phyloP scores from a whole-genome alignment of 805 yeast species.

The Kluyveromyces siamensis region DNA sequence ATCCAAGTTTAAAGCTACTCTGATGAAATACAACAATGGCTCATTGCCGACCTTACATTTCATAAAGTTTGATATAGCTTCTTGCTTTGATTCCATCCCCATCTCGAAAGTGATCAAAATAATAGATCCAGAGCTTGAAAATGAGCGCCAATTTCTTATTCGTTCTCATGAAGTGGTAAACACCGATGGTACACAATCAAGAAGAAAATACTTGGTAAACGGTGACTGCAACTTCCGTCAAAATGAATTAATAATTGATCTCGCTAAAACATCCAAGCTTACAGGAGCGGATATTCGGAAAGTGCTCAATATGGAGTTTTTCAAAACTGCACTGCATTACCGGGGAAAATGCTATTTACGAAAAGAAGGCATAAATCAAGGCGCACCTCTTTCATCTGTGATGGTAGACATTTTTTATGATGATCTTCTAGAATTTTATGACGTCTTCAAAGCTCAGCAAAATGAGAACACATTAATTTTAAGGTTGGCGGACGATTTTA shows the following conservation, averaged over 20 bases:
- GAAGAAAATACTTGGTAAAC: slow-evolving; percentile 13
- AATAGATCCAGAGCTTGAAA: slow-evolving; percentile 14
- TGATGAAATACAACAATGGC: slow-evolving; percentile 9
- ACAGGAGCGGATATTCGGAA: slow-evolving; percentile 36
- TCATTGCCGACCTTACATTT: slow-evolving; percentile 35
- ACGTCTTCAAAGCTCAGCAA: slow-evolving; percentile 21
- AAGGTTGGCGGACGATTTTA: slow-evolving; percentile 78
- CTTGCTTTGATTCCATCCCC: slow-evolving; percentile 71
- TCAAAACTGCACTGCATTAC: slow-evolving; percentile 37
- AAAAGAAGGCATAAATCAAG: slow-evolving; percentile 73
- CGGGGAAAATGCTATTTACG: slow-evolving; percentile 36
- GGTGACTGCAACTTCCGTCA: slow-evolving; percentile 7
- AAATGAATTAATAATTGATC: slow-evolving; percentile 24
- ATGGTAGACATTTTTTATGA: slow-evolving; percentile 71
- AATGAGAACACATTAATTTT: slow-evolving; percentile 34
- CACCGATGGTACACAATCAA: slow-evolving; percentile 10
- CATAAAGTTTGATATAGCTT: slow-evolving; percentile 65
- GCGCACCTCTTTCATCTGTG: slow-evolving; percentile 64
- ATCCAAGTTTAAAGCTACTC: slow-evolving; percentile 28
- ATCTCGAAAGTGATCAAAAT: slow-evolving; percentile 33
- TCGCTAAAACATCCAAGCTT: slow-evolving; percentile 29
- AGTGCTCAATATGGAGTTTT: slow-evolving; percentile 43
- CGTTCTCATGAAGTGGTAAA: slow-evolving; percentile 13
- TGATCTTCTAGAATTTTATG: slow-evolving; percentile 36
- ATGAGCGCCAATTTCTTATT: slow-evolving; percentile 24